These are phyloP conservation scores for Paragyromitra xinjiangensis DNA, from an alignment of 495 filamentous ascomycete genomes.

Conservation along the genomic window DNA sequence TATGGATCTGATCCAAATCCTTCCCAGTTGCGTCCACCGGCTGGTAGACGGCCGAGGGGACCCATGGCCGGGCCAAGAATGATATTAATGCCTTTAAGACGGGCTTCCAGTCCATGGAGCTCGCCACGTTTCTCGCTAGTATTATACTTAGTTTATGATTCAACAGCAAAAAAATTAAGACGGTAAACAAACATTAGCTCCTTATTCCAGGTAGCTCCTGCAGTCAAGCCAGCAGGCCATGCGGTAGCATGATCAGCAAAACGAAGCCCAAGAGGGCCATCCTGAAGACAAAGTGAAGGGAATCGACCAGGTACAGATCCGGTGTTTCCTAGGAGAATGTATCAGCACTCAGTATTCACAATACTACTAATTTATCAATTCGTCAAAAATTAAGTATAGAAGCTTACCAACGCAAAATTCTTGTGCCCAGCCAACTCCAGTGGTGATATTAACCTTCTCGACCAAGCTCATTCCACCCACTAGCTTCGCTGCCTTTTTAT, in stretches of 20 bases:
- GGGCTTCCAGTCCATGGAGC: constrained; percentile 71
- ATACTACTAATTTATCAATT: background rate
- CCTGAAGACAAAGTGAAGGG: constrained; percentile 86
- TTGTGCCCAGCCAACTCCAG: constrained; percentile 91
- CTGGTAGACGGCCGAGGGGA: constrained; percentile 77
- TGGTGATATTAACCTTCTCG: constrained; percentile 96
- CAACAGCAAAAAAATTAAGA: background rate
- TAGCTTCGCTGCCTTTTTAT: constrained; percentile 79
- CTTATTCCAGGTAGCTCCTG: constrained; percentile 87
- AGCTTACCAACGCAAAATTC: constrained; percentile 75
- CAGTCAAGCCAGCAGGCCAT: constrained; percentile 84
- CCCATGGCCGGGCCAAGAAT: constrained; percentile 75
- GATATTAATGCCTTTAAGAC: constrained; percentile 77
- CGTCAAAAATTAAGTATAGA: background rate
- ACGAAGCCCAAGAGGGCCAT: constrained; percentile 84
- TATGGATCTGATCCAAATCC: constrained; percentile 78
- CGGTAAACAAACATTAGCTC: constrained; percentile 70
- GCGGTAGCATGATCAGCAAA: constrained; percentile 72
- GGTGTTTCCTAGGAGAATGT: constrained; percentile 69
- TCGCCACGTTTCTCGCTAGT: constrained; percentile 67
- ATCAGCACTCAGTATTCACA: background rate
- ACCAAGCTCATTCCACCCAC: constrained; percentile 83
- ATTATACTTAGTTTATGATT: constrained; percentile 75
- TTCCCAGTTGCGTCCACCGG: constrained; percentile 86
- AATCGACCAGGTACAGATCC: constrained; percentile 76